Conservation (phyloP, 495 filamentous ascomycete genomes). For the Neurospora sp. region DNA sequence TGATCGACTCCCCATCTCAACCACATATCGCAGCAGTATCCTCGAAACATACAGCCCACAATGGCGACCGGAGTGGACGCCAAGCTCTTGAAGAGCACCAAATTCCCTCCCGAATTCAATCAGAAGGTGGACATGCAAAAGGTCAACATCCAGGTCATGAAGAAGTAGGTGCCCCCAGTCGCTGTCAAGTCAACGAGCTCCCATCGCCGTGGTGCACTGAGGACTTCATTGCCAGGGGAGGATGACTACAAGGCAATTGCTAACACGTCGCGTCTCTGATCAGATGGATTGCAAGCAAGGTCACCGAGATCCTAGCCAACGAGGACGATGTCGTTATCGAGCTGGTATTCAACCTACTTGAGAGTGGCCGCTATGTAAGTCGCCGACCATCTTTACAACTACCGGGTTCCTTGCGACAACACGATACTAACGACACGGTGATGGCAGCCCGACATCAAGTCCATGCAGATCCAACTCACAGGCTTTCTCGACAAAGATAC, state of each 20-base stretch:
- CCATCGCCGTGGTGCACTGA: not conserved
- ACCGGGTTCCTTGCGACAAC: not conserved
- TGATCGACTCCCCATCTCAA: not conserved
- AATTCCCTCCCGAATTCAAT: conserved; percentile 89
- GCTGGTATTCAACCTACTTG: conserved; percentile 80
- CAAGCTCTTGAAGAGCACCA: conserved; percentile 79
- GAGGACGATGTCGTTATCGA: conserved; percentile 96
- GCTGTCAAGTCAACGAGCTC: not conserved
- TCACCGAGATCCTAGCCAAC: conserved; percentile 74
- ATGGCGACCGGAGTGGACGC: conserved; percentile 75
- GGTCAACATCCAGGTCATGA: conserved; percentile 94
- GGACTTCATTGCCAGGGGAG: not conserved
- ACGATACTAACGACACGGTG: not conserved
- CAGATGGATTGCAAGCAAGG: conserved; percentile 86
- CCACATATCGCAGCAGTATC: not conserved
- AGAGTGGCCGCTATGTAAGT: conserved; percentile 70
- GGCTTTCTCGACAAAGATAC: conserved; percentile 95
- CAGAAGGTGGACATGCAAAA: conserved; percentile 96
- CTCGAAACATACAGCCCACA: not conserved
- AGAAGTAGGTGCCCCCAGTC: conserved; percentile 53
- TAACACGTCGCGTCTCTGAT: conserved; percentile 6
- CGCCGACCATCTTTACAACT: not conserved
- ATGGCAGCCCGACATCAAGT: conserved; percentile 82
- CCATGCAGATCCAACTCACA: conserved; percentile 83
- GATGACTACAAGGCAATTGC: not conserved